These are phyloP conservation scores for Candida dajiaensis DNA, from an alignment of 805 yeast species.

Conservation along the genomic window DNA sequence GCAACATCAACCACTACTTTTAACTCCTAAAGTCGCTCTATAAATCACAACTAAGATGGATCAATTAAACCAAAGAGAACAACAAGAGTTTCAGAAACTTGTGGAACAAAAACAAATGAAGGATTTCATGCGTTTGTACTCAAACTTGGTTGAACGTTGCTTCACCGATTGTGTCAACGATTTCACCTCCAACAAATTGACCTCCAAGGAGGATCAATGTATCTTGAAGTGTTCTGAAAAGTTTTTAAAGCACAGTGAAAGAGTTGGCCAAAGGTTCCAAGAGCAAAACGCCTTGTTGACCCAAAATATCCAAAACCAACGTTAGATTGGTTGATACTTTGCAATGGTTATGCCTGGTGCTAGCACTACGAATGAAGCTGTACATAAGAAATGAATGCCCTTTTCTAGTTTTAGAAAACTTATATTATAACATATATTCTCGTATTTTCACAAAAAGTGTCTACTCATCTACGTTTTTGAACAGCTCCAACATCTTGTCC, in stretches of 20 bases:
- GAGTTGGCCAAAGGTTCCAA: slow-evolving; percentile 98
- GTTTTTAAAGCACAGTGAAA: slow-evolving; percentile 95
- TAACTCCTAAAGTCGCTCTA: too few species aligned
- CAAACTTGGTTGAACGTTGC: slow-evolving; percentile 93
- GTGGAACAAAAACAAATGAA: slow-evolving; percentile 98
- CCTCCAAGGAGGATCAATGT: slow-evolving; percentile 81
- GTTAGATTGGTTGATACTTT: neutral
- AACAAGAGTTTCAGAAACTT: slow-evolving; percentile 90
- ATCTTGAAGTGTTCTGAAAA: slow-evolving; percentile 91
- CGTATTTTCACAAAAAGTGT: neutral
- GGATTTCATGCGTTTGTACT: slow-evolving; percentile 96
- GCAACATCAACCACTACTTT: neutral
- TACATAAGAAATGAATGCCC: neutral
- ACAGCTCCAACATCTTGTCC: slow-evolving; percentile 47
- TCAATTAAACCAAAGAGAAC: slow-evolving; percentile 90
- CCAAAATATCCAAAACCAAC: slow-evolving; percentile 43
- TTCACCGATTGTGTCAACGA: slow-evolving; percentile 97
- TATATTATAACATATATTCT: neutral
- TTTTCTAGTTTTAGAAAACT: neutral
- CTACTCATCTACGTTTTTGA: slow-evolving; percentile 45
- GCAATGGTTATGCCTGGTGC: neutral
- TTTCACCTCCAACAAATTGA: slow-evolving; percentile 86
- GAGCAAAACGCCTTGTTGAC: slow-evolving; percentile 85
- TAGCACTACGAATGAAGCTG: neutral
- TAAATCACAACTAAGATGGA: slow-evolving; percentile 54